Evolutionary conservation across 179 eudicot genomes (phyloP).

Genomic region (Sideroxylon spinosum): DNA sequence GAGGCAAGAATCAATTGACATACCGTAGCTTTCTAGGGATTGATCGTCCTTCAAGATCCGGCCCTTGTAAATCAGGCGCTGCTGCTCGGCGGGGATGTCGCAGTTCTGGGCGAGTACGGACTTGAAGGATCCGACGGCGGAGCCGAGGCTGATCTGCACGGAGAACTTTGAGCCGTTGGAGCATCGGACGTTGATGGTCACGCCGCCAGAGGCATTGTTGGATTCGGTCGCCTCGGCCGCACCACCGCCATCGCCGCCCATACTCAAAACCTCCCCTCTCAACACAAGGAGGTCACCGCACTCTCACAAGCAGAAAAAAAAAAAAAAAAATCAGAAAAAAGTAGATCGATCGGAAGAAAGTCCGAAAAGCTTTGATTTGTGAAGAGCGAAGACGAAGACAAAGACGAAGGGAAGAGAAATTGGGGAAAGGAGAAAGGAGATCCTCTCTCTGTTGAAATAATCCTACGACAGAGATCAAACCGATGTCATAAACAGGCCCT

Average conservation of each 20-base stretch:
- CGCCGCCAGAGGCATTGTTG: constrained; percentile 26
- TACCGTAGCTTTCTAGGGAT: constrained; percentile 47
- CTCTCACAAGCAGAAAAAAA: no score
- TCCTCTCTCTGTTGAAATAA: no score
- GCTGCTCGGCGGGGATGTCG: constrained; percentile 36
- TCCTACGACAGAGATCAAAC: no score
- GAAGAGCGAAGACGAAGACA: no score
- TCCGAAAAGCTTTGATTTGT: no score
- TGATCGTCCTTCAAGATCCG: constrained; percentile 45
- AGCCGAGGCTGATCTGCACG: constrained; percentile 45
- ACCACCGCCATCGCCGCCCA: constrained; percentile 33
- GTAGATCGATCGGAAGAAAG: no score
- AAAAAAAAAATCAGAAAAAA: no score
- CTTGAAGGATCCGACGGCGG: constrained; percentile 62
- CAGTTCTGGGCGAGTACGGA: constrained; percentile 42
- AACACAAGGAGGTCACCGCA: background rate
- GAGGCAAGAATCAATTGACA: background rate
- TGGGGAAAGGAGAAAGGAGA: no score
- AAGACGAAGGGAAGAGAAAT: no score
- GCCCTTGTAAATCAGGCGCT: constrained; percentile 47
- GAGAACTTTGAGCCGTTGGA: constrained; percentile 70
- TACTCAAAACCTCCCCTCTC: background rate
- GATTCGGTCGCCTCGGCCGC: constrained; percentile 37
- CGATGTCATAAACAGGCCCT: no score
- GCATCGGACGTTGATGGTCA: constrained; percentile 56